phyloP scores from a whole-genome alignment of 495 filamentous ascomycete genomes.

The Immersiella caudata region DNA sequence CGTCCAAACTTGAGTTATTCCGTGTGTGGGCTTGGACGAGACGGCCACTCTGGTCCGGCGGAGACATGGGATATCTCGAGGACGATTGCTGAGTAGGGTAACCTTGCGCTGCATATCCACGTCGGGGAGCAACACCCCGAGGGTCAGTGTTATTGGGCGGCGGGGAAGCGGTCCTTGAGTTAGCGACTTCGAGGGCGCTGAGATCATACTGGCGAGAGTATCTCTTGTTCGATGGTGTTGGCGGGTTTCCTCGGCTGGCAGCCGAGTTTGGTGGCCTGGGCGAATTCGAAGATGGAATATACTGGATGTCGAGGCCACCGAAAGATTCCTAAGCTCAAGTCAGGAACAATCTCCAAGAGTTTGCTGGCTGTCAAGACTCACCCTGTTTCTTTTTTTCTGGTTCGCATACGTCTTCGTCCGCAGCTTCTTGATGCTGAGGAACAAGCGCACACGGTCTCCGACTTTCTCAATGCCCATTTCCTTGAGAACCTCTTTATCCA shows the following conservation, averaged over 20 bases:
- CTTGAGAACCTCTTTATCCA: slow-evolving; percentile 93
- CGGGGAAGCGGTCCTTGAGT: slow-evolving; percentile 75
- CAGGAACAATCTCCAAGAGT: slow-evolving; percentile 14
- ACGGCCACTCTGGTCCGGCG: slow-evolving; percentile 48
- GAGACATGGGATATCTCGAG: slow-evolving; percentile 43
- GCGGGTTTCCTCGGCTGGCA: slow-evolving; percentile 47
- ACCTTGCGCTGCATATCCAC: slow-evolving; percentile 46
- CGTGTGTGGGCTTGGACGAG: slow-evolving; percentile 55
- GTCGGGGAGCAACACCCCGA: slow-evolving; percentile 34
- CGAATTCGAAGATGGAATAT: slow-evolving; percentile 69
- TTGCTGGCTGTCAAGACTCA: slow-evolving; percentile 50
- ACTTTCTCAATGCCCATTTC: slow-evolving; percentile 99
- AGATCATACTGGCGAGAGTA: slow-evolving; percentile 70
- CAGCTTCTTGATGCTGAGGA: slow-evolving; percentile 88
- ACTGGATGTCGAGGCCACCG: slow-evolving; percentile 63
- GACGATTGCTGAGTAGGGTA: slow-evolving; percentile 39
- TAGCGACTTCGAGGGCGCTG: slow-evolving; percentile 48
- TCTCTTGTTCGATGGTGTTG: slow-evolving; percentile 66
- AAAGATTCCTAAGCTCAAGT: slow-evolving; percentile 67
- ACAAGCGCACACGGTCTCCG: slow-evolving; percentile 93
- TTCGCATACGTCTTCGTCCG: slow-evolving; percentile 82
- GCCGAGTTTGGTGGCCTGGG: slow-evolving; percentile 60
- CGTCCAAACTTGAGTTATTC: slow-evolving; percentile 75
- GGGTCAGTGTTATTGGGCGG: slow-evolving; percentile 57
- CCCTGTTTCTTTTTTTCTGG: slow-evolving; percentile 83